Percentiles rank a stretch among this genome's conserved stretches.
Conservation (phyloP, 192 early-diverging fungal genomes). For the Thamnidium elegans region DNA sequence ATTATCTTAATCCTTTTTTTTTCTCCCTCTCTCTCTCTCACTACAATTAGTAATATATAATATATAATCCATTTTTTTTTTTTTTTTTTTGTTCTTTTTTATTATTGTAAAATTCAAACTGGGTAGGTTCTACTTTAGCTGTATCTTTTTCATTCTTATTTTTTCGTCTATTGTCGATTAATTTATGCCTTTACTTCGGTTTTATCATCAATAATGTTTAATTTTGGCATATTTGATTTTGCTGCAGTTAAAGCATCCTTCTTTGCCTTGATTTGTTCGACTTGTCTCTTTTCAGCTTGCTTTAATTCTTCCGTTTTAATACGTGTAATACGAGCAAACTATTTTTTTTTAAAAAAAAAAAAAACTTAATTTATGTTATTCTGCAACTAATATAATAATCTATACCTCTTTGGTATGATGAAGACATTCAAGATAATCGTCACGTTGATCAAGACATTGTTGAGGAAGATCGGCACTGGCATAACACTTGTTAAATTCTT, state of each 20-base stretch:
- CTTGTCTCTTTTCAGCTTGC: constrained; percentile 46
- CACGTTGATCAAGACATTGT: constrained; percentile 76
- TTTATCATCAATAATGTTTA: constrained; percentile 50
- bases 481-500: constrained; percentile 94
- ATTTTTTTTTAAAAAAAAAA: background rate
- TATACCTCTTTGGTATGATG: constrained; percentile 93
- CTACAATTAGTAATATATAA: no score
- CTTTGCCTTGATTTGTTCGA: constrained; percentile 42
- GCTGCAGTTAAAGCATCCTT: constrained; percentile 47
- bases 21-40: no score
- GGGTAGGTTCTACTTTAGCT: no score
- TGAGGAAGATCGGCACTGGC: constrained; percentile 71
- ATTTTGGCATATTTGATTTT: constrained; percentile 47
- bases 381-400: background rate
- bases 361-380: background rate
- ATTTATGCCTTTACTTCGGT: constrained; percentile 11
- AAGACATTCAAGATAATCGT: constrained; percentile 96
- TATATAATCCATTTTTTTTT: no score
- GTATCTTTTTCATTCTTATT: background rate
- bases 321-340: constrained; percentile 52
- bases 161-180: background rate
- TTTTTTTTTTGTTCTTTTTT: no score
- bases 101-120: no score
- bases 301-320: constrained; percentile 53
- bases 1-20: no score